Percentiles rank a stretch among this genome's conserved stretches.
These are phyloP conservation scores for Nemania serpens DNA, from an alignment of 2,329 filamentous ascomycete species.

Conservation along the genomic window DNA sequence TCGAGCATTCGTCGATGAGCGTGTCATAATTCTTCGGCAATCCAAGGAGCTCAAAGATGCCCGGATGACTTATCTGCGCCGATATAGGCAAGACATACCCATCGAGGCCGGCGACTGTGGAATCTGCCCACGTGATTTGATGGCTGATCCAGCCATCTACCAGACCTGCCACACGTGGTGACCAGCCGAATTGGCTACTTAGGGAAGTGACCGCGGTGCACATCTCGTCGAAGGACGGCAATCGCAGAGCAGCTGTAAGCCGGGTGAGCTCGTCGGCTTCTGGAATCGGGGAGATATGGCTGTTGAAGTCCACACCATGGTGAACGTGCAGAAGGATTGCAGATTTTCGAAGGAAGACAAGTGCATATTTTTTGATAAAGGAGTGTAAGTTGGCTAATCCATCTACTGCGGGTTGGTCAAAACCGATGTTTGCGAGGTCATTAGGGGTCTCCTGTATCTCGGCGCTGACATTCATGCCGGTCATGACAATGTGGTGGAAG, in stretches of 20 bases:
- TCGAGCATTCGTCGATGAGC: conserved; percentile 89
- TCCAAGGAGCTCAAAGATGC: conserved; percentile 91
- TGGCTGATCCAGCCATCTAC: conserved; percentile 76
- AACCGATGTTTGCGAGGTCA: conserved; percentile 51
- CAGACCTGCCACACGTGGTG: conserved; percentile 50
- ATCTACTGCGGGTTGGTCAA: conserved; percentile 60
- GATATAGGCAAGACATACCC: conserved; percentile 43
- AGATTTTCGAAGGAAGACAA: conserved; percentile 87
- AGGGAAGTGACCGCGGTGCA: conserved; percentile 63
- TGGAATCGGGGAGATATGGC: conserved; percentile 63
- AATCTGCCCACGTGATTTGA: conserved; percentile 49
- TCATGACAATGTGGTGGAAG: conserved; percentile 53
- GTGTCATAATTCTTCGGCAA: conserved; percentile 90
- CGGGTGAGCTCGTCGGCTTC: conserved; percentile 81
- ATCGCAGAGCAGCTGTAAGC: conserved; percentile 72
- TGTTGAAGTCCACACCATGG: conserved; percentile 86
- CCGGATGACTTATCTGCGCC: conserved; percentile 73
- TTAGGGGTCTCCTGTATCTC: conserved; percentile 41
- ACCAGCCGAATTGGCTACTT: conserved; percentile 54
- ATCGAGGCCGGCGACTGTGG: conserved; percentile 9
- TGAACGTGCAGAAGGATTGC: conserved; percentile 84
- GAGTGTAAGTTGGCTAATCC: conserved; percentile 59
- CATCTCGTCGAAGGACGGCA: conserved; percentile 81
- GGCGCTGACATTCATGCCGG: conserved; percentile 49
- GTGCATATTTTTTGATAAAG: conserved; percentile 78